Base-by-base conservation (phyloP, 129 eudicot species). In the Cynara cardunculus region DNA sequence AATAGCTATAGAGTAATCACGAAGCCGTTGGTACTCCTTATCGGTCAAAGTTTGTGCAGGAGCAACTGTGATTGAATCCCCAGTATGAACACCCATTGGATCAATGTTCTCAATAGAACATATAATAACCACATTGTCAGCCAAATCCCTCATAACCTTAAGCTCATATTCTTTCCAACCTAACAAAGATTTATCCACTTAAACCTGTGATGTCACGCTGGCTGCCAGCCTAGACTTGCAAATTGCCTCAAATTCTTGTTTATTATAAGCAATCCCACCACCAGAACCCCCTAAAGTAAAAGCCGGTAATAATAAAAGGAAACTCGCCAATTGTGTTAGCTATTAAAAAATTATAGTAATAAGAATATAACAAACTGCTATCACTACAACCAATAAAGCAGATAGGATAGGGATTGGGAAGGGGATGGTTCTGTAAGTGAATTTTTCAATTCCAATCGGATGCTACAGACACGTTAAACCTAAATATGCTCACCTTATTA, bases 151-250 rank as follows among this genome's bases (percentile, higher is more conserved):
- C n/a, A n/a, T n/a, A n/a, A n/a, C n/a, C n/a, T n/a, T n/a, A n/a
- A n/a, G n/a, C n/a, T n/a, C n/a, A n/a, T n/a, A n/a, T n/a, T n/a
- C n/a, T n/a, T n/a, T n/a, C n/a, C n/a, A 92, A 1, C 99, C 99
- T 78, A 95, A 77, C 82, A 95, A 67, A 9, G 97, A 92, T 76
- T 95, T 95, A 88, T 95, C 99, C 37, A 95, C 97, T 83, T 92
- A 78, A 77, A 95, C 99, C 84, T 95, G 99, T 27, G 94, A 69
- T 0, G 96, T 92, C 83, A 90, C 84, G 77, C 99, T 95, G 26
- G 99, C 97, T 24, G 99, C 97, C 73, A 95, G 88, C 34, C 99
- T 97, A 2, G 96, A 92, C 87, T 92, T 95, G 78, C 99, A 95
- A 49, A 95, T 95, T 2, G 87, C 78, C 89, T 95, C 99, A 39